phyloP scores from a whole-genome alignment of 164 flowering plant species.

The Stephania cephalantha region DNA sequence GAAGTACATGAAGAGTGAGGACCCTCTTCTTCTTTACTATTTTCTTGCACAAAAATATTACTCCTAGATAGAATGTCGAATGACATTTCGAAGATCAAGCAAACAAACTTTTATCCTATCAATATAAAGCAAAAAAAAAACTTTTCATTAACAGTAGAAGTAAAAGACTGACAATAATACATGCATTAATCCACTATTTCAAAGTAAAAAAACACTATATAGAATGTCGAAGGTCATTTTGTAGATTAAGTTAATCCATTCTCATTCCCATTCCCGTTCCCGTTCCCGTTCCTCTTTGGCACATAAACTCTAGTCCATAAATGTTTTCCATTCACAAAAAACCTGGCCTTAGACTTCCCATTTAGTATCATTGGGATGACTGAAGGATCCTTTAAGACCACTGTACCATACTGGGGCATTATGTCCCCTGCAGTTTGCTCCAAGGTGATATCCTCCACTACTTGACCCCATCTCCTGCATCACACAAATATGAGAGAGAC shows the following conservation, averaged over 20 bases:
- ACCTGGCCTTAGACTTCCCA: background rate
- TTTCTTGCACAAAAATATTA: too few species aligned
- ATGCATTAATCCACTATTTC: background rate
- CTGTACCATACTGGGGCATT: background rate
- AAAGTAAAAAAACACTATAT: background rate
- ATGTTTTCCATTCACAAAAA: background rate
- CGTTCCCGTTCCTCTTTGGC: background rate
- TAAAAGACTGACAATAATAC: background rate
- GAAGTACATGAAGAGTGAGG: too few species aligned
- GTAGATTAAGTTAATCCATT: background rate
- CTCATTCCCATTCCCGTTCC: background rate
- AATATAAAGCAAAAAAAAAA: too few species aligned
- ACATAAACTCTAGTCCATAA: conserved; percentile 1
- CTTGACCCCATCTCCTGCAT: background rate
- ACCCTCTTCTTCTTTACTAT: too few species aligned
- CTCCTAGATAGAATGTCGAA: too few species aligned
- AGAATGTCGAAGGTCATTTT: background rate
- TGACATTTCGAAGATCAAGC: too few species aligned
- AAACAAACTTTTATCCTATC: too few species aligned
- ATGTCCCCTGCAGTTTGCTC: background rate
- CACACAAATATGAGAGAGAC: background rate
- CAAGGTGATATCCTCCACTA: background rate
- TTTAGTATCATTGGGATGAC: background rate
- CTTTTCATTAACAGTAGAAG: too few species aligned
- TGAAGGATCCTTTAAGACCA: background rate